phyloP scores from a whole-genome alignment of 768 basidiomycete species.

The Trametes elegans region DNA sequence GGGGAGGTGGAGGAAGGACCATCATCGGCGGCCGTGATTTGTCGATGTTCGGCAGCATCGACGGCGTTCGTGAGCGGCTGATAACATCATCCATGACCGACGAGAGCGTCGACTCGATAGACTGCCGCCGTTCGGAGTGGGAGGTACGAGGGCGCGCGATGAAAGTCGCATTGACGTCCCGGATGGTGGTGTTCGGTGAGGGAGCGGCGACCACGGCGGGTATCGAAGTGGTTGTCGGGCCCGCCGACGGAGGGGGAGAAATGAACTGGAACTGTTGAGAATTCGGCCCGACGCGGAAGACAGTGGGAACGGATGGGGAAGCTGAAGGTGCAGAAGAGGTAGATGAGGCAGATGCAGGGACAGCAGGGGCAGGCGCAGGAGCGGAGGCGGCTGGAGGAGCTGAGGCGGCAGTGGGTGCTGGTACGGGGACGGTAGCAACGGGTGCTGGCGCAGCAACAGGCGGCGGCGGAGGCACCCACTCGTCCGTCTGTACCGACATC shows the following conservation, averaged over 20 bases:
- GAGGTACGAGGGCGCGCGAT: slow-evolving; percentile 48
- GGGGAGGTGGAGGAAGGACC: slow-evolving; percentile 74
- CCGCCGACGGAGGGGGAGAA: slow-evolving; percentile 44
- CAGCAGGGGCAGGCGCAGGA: slow-evolving; percentile 7
- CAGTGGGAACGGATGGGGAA: slow-evolving; percentile 29
- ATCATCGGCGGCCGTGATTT: slow-evolving; percentile 85
- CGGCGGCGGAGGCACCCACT: slow-evolving; percentile 50
- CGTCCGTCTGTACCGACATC: slow-evolving; percentile 79
- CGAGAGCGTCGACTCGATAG: slow-evolving; percentile 69
- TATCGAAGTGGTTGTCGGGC: slow-evolving; percentile 32
- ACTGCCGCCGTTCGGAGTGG: slow-evolving; percentile 61
- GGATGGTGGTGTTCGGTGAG: slow-evolving; percentile 41
- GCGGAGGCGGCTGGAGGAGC: slow-evolving; percentile 25
- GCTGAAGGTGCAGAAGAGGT: slow-evolving; percentile 8
- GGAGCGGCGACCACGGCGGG: slow-evolving; percentile 38
- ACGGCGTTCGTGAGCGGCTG: slow-evolving; percentile 60
- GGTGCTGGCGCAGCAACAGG: slow-evolving; percentile 35
- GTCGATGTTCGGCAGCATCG: slow-evolving; percentile 58
- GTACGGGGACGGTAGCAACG: slow-evolving; percentile 27
- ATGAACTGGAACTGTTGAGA: slow-evolving; percentile 70
- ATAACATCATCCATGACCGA: slow-evolving; percentile 45
- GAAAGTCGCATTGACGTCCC: slow-evolving; percentile 53
- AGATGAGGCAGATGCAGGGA: neutral
- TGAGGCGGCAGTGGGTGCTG: slow-evolving; percentile 31
- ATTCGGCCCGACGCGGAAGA: slow-evolving; percentile 58